Evolutionary conservation across 2,329 filamentous ascomycete genomes (phyloP).

Genomic region (Allantophomopsis cytisporea): DNA sequence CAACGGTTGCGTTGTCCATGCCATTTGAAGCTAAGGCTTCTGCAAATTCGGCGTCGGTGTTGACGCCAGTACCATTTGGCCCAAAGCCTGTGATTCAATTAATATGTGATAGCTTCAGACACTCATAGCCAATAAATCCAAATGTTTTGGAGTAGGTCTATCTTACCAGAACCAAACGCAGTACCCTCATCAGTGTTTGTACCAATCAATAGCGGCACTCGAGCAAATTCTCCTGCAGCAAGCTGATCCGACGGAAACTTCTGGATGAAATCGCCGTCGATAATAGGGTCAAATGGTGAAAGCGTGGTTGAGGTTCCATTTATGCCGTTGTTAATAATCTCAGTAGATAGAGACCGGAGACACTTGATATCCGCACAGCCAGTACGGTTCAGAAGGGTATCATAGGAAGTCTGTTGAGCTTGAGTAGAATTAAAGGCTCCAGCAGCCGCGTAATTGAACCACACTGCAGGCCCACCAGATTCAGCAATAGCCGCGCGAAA

Average conservation of each 20-base stretch:
- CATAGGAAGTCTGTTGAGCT: constrained; percentile 15
- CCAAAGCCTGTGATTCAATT: too few species aligned
- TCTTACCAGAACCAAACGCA: constrained; percentile 19
- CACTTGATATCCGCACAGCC: constrained; percentile 13
- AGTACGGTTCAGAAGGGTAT: constrained; percentile 21
- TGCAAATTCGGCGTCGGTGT: constrained; percentile 36
- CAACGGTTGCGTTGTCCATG: constrained; percentile 14
- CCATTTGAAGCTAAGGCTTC: constrained; percentile 1
- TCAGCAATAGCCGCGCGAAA: constrained; percentile 39
- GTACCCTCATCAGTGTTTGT: constrained; percentile 21
- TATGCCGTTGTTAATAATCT: constrained; percentile 17
- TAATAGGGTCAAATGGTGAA: constrained; percentile 14
- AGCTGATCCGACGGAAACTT: constrained; percentile 18
- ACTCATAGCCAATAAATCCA: too few species aligned
- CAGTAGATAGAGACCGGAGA: constrained; percentile 16
- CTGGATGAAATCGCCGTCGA: constrained; percentile 23
- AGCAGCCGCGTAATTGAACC: not conserved
- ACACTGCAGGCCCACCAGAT: constrained; percentile 22
- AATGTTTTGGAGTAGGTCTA: too few species aligned
- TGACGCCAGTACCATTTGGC: constrained; percentile 38
- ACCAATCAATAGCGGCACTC: constrained; percentile 28
- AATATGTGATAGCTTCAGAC: too few species aligned
- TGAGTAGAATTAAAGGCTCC: constrained; percentile 8
- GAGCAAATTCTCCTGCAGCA: constrained; percentile 18
- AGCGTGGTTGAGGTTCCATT: constrained; percentile 11